phyloP scores from a whole-genome alignment of 805 yeast species.

The Nakazawaea molendinolei region DNA sequence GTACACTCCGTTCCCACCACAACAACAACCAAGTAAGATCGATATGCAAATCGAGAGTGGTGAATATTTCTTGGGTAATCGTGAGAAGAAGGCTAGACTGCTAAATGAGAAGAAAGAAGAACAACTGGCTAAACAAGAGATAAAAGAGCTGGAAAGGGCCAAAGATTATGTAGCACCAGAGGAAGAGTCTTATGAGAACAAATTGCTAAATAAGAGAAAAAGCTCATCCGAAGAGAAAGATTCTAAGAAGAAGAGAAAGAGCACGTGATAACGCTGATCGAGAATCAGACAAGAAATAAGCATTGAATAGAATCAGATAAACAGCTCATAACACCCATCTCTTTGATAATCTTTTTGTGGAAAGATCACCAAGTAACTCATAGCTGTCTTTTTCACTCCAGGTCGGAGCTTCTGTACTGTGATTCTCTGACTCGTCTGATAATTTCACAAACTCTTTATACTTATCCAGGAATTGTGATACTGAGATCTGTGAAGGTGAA shows the following conservation, averaged over 20 bases:
- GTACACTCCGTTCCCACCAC: conserved; percentile 99
- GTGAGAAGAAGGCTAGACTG: conserved; percentile 67
- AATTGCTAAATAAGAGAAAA: conserved; percentile 23
- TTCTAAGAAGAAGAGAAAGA: conserved; percentile 24
- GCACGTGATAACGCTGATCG: too few species aligned
- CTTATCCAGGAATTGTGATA: not conserved
- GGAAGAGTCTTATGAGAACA: conserved; percentile 42
- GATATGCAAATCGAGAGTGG: conserved; percentile 97
- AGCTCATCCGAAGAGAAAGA: conserved; percentile 21
- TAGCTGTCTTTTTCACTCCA: conserved; percentile 1
- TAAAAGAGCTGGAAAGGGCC: conserved; percentile 61
- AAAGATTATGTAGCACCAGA: conserved; percentile 84
- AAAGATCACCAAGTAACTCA: not conserved
- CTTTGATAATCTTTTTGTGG: not conserved
- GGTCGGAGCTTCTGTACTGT: not conserved
- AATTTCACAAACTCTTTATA: not conserved
- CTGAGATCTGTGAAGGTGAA: not conserved
- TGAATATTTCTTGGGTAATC: conserved; percentile 90
- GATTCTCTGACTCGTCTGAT: too few species aligned
- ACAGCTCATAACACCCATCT: conserved; percentile 1
- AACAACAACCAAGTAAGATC: conserved; percentile 92
- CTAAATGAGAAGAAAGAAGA: conserved; percentile 72
- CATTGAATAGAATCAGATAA: not conserved
- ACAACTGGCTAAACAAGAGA: conserved; percentile 63
- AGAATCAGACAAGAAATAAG: conserved; percentile 1